Conservation (phyloP, 495 filamentous ascomycete genomes). For the Lepraria neglecta region DNA sequence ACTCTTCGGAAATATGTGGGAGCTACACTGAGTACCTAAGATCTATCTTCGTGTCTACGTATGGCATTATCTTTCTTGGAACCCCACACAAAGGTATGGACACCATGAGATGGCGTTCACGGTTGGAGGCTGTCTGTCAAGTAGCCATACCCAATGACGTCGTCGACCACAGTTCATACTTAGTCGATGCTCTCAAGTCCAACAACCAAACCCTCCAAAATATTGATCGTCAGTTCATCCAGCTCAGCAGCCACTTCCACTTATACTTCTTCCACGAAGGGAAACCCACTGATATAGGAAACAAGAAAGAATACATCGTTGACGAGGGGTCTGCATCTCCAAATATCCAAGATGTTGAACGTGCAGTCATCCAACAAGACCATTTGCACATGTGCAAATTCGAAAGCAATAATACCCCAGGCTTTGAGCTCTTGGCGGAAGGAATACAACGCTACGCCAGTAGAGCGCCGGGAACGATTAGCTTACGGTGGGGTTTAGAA, state of each 20-base stretch:
- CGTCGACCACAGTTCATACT: slow-evolving; percentile 62
- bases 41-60: neutral
- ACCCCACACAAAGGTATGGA: neutral
- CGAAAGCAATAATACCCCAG: slow-evolving; percentile 61
- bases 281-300: slow-evolving; percentile 51
- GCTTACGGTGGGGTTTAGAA: slow-evolving; percentile 55
- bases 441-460: slow-evolving; percentile 63
- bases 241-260: slow-evolving; percentile 63
- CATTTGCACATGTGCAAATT: slow-evolving; percentile 90
- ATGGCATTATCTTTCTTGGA: neutral
- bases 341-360: slow-evolving; percentile 64
- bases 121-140: slow-evolving; percentile 65
- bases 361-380: slow-evolving; percentile 73
- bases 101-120: slow-evolving; percentile 51
- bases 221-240: slow-evolving; percentile 72
- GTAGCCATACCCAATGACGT: slow-evolving; percentile 62
- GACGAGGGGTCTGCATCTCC: slow-evolving; percentile 71
- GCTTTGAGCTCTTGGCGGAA: slow-evolving; percentile 66
- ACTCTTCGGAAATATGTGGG: no score
- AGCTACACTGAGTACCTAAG: neutral
- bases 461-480: slow-evolving; percentile 52
- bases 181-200: slow-evolving; percentile 61
- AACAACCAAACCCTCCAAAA: slow-evolving; percentile 74
- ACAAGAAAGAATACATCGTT: slow-evolving; percentile 56
- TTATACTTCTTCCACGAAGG: slow-evolving; percentile 69